These are phyloP conservation scores for Podospora comata DNA, from an alignment of 495 filamentous ascomycete genomes.

Conservation along the genomic window DNA sequence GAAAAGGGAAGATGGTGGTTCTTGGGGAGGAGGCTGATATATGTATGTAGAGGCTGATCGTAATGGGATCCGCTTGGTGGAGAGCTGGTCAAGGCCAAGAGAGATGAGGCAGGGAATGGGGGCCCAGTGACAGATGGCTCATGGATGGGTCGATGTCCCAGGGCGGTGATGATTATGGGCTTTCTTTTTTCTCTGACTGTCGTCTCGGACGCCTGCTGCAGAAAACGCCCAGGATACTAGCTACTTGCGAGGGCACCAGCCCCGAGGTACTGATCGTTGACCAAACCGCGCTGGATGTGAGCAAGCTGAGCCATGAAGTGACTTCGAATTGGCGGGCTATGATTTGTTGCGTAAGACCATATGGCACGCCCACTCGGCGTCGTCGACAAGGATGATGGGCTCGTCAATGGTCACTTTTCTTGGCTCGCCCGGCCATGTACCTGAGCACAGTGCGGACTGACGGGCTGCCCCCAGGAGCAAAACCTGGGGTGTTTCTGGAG, in stretches of 20 bases:
- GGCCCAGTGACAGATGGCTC: background rate
- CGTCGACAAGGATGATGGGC: conserved; percentile 13
- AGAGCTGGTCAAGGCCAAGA: conserved; percentile 18
- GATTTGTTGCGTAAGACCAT: conserved; percentile 21
- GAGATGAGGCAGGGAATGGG: conserved; percentile 19
- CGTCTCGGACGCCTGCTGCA: conserved; percentile 16
- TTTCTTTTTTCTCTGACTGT: conserved; percentile 17
- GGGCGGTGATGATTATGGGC: conserved; percentile 24
- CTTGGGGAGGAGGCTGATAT: conserved; percentile 28
- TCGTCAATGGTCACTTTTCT: conserved; percentile 17
- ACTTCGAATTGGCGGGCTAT: conserved; percentile 11
- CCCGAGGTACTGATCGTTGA: conserved; percentile 12
- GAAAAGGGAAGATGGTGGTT: conserved; percentile 6
- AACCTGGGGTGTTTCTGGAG: conserved; percentile 22
- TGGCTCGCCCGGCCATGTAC: conserved; percentile 20
- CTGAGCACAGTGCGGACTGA: conserved; percentile 36
- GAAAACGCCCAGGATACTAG: conserved; percentile 17
- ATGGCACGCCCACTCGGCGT: conserved; percentile 18
- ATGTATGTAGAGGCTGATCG: conserved; percentile 29
- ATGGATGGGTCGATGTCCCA: conserved; percentile 23
- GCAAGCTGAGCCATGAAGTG: conserved; percentile 9
- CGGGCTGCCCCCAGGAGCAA: conserved; percentile 15
- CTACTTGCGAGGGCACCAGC: conserved; percentile 19
- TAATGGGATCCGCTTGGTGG: conserved; percentile 18
- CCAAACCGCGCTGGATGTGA: conserved; percentile 21